These are phyloP conservation scores for Hanseniaspora nectarophila DNA, from an alignment of 805 yeast species.

Conservation along the genomic window DNA sequence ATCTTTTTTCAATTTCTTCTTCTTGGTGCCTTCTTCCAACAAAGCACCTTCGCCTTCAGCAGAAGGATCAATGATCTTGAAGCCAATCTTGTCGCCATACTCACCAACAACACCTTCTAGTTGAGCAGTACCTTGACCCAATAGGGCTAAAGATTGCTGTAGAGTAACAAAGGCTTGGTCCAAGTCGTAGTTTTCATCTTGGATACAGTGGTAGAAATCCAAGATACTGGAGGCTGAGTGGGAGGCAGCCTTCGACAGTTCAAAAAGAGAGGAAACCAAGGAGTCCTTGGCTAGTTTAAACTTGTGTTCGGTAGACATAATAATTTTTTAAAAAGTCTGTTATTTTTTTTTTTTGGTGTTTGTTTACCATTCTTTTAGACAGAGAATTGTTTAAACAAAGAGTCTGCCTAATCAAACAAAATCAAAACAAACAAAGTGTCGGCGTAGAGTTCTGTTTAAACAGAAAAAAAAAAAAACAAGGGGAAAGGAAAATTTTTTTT, in stretches of 20 bases:
- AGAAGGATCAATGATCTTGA: constrained; percentile 15
- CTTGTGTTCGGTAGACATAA: constrained; percentile 11
- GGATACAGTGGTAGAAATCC: constrained; percentile 52
- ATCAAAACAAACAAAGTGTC: background rate
- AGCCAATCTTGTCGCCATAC: constrained; percentile 24
- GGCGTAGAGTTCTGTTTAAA: too few species aligned
- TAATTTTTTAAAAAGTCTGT: background rate
- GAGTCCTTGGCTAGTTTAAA: constrained; percentile 20
- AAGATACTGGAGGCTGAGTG: constrained; percentile 74
- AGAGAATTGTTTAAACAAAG: background rate
- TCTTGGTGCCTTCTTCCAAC: constrained; percentile 25
- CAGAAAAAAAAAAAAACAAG: background rate
- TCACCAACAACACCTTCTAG: constrained; percentile 25
- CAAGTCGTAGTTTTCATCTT: constrained; percentile 37
- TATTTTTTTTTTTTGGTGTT: background rate
- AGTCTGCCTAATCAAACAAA: too few species aligned
- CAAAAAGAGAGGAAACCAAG: constrained; percentile 70
- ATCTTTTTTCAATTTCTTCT: constrained; percentile 50
- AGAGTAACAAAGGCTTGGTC: constrained; percentile 36
- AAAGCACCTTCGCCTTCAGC: background rate
- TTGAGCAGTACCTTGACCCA: constrained; percentile 30
- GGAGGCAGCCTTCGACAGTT: constrained; percentile 73
- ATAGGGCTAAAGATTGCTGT: constrained; percentile 32
- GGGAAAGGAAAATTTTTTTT: too few species aligned
- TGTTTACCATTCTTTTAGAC: background rate